Evolutionary conservation across 2,329 filamentous ascomycete genomes (phyloP).

Genomic region (Talaromyces sp.): DNA sequence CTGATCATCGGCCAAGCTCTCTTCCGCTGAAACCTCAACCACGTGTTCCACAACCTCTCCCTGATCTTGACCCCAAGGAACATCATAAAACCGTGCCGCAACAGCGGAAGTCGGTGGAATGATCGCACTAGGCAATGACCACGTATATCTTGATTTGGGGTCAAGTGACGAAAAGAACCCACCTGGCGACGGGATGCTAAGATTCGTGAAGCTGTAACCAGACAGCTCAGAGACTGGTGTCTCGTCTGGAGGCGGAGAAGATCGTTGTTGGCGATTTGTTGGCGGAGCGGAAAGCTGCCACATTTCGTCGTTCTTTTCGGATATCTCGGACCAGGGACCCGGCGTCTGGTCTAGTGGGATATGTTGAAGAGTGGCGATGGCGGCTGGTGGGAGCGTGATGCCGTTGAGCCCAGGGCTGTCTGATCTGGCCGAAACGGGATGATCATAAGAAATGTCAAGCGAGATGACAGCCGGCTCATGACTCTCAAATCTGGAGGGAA

Average conservation of each 20-base stretch:
- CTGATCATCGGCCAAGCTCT: slow-evolving; percentile 32
- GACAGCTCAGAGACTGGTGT: slow-evolving; percentile 57
- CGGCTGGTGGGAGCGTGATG: slow-evolving; percentile 72
- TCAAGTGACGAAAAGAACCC: slow-evolving; percentile 88
- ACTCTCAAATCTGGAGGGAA: slow-evolving; percentile 30
- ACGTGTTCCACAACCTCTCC: slow-evolving; percentile 62
- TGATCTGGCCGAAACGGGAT: slow-evolving; percentile 15
- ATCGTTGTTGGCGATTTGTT: slow-evolving; percentile 42
- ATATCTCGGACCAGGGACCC: slow-evolving; percentile 39
- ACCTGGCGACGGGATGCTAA: slow-evolving; percentile 87
- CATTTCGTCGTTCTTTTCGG: slow-evolving; percentile 59
- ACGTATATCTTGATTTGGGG: slow-evolving; percentile 72
- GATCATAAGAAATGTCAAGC: slow-evolving; percentile 20
- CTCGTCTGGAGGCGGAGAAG: slow-evolving; percentile 33
- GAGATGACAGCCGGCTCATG: slow-evolving; percentile 24
- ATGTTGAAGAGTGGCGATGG: slow-evolving; percentile 75
- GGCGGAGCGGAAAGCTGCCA: slow-evolving; percentile 56
- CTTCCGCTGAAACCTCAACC: slow-evolving; percentile 54
- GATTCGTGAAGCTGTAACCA: slow-evolving; percentile 68
- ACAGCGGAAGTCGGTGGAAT: slow-evolving; percentile 77
- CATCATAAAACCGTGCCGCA: slow-evolving; percentile 87
- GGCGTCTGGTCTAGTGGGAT: slow-evolving; percentile 56
- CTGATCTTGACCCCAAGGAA: slow-evolving; percentile 64
- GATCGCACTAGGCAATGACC: slow-evolving; percentile 62
- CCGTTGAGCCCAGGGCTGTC: slow-evolving; percentile 42